Evolutionary conservation across 805 yeast species (phyloP), one percentile per base, ranked within the genome.

Genomic region (Sporopachydermia lactativora): DNA sequence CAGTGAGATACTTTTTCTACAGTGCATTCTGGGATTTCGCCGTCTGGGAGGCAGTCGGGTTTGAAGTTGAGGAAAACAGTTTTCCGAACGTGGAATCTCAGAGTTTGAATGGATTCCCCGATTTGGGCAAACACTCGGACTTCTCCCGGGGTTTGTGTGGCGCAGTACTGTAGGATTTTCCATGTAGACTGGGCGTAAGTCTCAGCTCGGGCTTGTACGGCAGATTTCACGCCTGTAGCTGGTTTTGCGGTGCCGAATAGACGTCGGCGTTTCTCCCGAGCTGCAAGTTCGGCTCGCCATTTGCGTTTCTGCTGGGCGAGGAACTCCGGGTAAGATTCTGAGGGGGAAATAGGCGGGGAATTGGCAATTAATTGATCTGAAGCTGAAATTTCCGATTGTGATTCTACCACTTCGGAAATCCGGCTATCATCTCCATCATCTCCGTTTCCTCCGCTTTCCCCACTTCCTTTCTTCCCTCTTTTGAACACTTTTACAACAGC

Each of bases 231-330:
- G 2, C 77, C 62, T 2, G 75, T 54, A 18, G 64, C 71, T 1
- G 67, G 59, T 4, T 70, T 63, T 19, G 67, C 65, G n/a, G n/a
- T n/a, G 31, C 99, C 99, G 64, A 92, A 89, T 17, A 94, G 58
- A 47, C 75, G 77, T 41, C 68, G 68, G 52, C 96, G 70, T 51
- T 94, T 72, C 41, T 68, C 70, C 49, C 85, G 70, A 44, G 79
- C 81, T 45, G 73, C 72, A n/a, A 71, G 69, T 54, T 85, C 94
- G 8, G 75, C 63, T 39, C 63, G 72, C 99, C 99, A 92, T 53
- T 83, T 83, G n/a, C 75, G 69, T 57, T 89, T 86, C 58, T 82
- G 89, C 52, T 81, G 81, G 19, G 62, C 60, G 44, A 92, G 63
- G 63, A 81, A 82, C 0, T 71, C 79, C 14, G 55, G 69, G 57